phyloP scores from a whole-genome alignment of 495 filamentous ascomycete species.

The Penicillium coffeae region DNA sequence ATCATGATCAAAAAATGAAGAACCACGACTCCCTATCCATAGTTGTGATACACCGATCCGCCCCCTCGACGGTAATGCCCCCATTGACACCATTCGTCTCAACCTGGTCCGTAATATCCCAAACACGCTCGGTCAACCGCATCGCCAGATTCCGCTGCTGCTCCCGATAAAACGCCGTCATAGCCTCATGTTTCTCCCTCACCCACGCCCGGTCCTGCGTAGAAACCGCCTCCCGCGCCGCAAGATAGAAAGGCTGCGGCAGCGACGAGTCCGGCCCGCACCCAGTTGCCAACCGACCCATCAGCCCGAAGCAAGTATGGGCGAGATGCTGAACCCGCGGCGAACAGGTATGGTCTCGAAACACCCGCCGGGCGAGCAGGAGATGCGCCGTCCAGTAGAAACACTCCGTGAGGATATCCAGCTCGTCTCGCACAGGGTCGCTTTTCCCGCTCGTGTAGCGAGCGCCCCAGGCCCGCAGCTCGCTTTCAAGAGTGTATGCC shows the following conservation, averaged over 20 bases:
- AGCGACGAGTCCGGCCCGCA: slow-evolving; percentile 27
- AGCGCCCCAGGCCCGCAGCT: slow-evolving; percentile 22
- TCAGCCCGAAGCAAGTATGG: slow-evolving; percentile 23
- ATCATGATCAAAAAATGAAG: slow-evolving; percentile 21
- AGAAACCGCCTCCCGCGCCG: slow-evolving; percentile 23
- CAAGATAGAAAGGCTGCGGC: slow-evolving; percentile 26
- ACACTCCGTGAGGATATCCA: slow-evolving; percentile 29
- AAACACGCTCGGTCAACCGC: slow-evolving; percentile 21
- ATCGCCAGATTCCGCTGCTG: slow-evolving; percentile 26
- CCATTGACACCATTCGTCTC: neutral
- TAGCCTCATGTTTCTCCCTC: slow-evolving; percentile 24
- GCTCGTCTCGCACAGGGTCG: slow-evolving; percentile 1
- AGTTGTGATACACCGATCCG: slow-evolving; percentile 13
- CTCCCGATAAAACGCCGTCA: slow-evolving; percentile 28
- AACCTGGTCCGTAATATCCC: slow-evolving; percentile 18
- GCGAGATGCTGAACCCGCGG: slow-evolving; percentile 23
- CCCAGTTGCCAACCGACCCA: slow-evolving; percentile 24
- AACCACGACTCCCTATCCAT: slow-evolving; percentile 20
- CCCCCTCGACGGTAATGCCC: neutral
- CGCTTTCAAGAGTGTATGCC: slow-evolving; percentile 17
- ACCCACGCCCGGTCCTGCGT: slow-evolving; percentile 19
- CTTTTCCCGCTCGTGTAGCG: neutral
- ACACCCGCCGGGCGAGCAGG: slow-evolving; percentile 25
- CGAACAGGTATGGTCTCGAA: slow-evolving; percentile 19
- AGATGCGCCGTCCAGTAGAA: slow-evolving; percentile 29